phyloP scores from a whole-genome alignment of 2,329 filamentous ascomycete genomes.

The Trichophyton mentagrophytes region DNA sequence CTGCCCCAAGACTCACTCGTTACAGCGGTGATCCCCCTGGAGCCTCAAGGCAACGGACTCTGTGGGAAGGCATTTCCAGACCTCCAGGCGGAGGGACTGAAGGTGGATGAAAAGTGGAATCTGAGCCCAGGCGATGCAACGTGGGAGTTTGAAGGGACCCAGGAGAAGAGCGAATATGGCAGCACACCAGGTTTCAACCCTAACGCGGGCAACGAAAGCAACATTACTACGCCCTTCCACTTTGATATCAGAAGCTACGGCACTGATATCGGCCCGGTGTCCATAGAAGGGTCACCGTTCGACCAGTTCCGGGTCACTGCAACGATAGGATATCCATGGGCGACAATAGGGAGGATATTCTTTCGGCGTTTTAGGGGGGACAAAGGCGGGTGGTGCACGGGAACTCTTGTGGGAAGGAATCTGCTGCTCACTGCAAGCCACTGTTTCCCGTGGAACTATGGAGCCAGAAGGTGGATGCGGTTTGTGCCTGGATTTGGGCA shows the following conservation, averaged over 20 bases:
- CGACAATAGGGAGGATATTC: conserved; percentile 14
- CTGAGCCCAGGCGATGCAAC: conserved; percentile 1
- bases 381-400: conserved; percentile 17
- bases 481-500: conserved; percentile 15
- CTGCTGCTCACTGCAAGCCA: conserved; percentile 17
- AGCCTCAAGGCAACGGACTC: neutral
- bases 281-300: conserved; percentile 1
- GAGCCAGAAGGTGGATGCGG: conserved; percentile 15
- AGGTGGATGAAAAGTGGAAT: conserved; percentile 8
- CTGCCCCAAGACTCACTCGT: conserved; percentile 5
- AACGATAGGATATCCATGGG: conserved; percentile 15
- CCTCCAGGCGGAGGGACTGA: conserved; percentile 9
- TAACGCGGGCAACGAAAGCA: neutral
- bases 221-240: neutral
- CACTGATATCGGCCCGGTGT: neutral
- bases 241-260: neutral
- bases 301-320: conserved; percentile 13
- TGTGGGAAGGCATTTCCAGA: conserved; percentile 6
- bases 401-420: conserved; percentile 15
- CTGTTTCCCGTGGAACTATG: conserved; percentile 17
- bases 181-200: conserved; percentile 12
- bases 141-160: conserved; percentile 7
- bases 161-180: conserved; percentile 8
- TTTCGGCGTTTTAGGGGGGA: conserved; percentile 15
- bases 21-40: neutral